Evolutionary conservation across 1,284 basidiomycete genomes (phyloP), one percentile per base, ranked within the genome.

Genomic region (Prillingera fragicola): DNA sequence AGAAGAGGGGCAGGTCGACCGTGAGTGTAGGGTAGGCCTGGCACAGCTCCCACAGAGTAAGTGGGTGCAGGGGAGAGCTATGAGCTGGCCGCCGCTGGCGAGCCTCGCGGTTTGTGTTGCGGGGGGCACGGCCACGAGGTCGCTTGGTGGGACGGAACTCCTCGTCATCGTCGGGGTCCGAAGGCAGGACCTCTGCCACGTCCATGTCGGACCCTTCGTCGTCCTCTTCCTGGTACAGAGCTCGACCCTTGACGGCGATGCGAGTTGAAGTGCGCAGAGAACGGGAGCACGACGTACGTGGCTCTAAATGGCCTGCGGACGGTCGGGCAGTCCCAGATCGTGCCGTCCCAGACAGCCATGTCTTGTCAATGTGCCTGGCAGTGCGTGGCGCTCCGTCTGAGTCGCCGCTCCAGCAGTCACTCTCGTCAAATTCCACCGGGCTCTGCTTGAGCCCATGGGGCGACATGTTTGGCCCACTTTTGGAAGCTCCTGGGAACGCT

Each of bases 1-100:
- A 70, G 60, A 72, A 68, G n/a, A 72, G 55, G 1, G 70, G 70
- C 54, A 57, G 70, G 0, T 49, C 43, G n/a, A 56, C 53, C 3
- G 62, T 60, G 33, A 70, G 50, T 8, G 58, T 45, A 7, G 60
- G 60, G 41, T 70, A 67, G 12, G 52, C 52, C 35, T 62, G 46
- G 26, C 65, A 48, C 14, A 71, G 45, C n/a, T 60, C 59, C 26
- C 54, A 62, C 4, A 69, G 53, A 13, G 63, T 8, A 28, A 26
- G 13, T 29, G 29, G 37, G 14, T 27, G 26, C 8, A 19, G 4
- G 4, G 26, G 15, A 5, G n/a, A 2, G 3, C n/a, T 10, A 26
- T 19, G 24, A 12, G 14, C 15, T 25, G 6, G 35, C 15, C 24
- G 35, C 24, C n/a, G 35, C 19, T 9, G 35, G 6, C 10, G 25